phyloP scores from a whole-genome alignment of 257 asterid genomes.

The Penstemon barbatus region DNA sequence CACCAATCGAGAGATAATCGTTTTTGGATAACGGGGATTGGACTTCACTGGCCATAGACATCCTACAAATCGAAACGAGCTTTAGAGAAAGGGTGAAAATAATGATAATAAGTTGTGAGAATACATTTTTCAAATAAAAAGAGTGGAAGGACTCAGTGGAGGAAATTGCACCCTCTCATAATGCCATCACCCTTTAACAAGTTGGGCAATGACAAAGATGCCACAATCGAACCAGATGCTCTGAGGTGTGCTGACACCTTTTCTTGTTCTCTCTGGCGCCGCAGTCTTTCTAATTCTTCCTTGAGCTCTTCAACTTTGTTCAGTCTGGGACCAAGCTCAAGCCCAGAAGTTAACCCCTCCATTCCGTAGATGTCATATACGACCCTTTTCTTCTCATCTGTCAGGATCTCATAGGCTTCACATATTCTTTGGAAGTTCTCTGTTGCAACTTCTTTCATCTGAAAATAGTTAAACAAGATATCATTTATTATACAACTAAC shows the following conservation, averaged over 20 bases:
- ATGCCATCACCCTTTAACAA: conserved; percentile 83
- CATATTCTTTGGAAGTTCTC: conserved; percentile 96
- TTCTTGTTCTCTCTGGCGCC: conserved; percentile 68
- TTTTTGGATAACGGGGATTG: conserved; percentile 73
- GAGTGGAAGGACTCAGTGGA: conserved; percentile 22
- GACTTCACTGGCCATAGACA: conserved; percentile 91
- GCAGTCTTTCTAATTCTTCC: conserved; percentile 89
- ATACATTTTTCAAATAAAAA: conserved; percentile 12
- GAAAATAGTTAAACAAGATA: conserved; percentile 27
- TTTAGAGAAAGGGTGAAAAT: conserved; percentile 24
- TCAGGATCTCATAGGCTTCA: conserved; percentile 92
- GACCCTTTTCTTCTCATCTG: conserved; percentile 71
- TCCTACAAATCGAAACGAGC: conserved; percentile 51
- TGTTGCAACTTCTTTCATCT: conserved; percentile 97
- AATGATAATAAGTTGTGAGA: background rate
- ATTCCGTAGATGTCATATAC: conserved; percentile 94
- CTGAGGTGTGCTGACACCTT: conserved; percentile 56
- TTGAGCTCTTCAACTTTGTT: conserved; percentile 80
- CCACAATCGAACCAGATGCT: conserved; percentile 80
- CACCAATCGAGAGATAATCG: conserved; percentile 68
- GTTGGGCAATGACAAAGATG: conserved; percentile 77
- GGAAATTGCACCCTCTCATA: conserved; percentile 72
- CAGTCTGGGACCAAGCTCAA: conserved; percentile 88
- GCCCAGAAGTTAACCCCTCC: conserved; percentile 92
- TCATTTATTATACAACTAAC: conserved; percentile 20